Base-by-base conservation (phyloP, 176 grass and related monocot species). In the Hsuehochloa calcarea region DNA sequence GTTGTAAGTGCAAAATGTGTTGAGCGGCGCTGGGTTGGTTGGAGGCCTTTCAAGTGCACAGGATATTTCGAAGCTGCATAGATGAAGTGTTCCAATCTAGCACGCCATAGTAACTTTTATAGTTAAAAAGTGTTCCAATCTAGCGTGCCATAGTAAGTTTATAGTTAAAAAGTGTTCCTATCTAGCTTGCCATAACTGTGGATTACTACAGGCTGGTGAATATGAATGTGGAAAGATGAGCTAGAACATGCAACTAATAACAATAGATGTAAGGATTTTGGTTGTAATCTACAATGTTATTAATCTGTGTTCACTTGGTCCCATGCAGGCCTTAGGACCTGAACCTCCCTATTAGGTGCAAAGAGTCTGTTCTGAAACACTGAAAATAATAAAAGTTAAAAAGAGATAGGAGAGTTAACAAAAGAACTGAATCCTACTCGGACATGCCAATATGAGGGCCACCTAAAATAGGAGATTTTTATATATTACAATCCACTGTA, bases 31-130 rank as follows among this genome's bases (percentile, higher is more conserved):
- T 45, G 45, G 67, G 17, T 88, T 58, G 25, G n/a, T 8, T 64
- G 44, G 80, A 71, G 15, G 54, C 40, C 37, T 40, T 1, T 70
- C 52, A 19, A 50, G 43, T 34, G 39, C 27, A 37, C 60, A 61
- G n/a, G 62, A 56, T 46, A 67, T 61, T 82, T 29, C 52, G 59
- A 88, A 63, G 14, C 29, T 88, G 47, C 54, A 61, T 47, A 76
- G 62, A 27, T 37, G 20, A 68, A 81, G 27, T 62, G 23, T 82
- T 75, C 15, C 56, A 59, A 63, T 63, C 5, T 41, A 31, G 25
- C 49, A 46, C 62, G 68, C 40, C 31, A 22, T 73, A 37, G 8
- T 72, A 56, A 72, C 55, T n/a, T 62, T 14, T n/a, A 23, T 43
- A 69, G 20, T 69, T 69, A n/a, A 38, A 50, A 65, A 49, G 0